These are phyloP conservation scores for Leptographium lundbergii DNA, from an alignment of 2,329 filamentous ascomycete genomes.

Conservation along the genomic window DNA sequence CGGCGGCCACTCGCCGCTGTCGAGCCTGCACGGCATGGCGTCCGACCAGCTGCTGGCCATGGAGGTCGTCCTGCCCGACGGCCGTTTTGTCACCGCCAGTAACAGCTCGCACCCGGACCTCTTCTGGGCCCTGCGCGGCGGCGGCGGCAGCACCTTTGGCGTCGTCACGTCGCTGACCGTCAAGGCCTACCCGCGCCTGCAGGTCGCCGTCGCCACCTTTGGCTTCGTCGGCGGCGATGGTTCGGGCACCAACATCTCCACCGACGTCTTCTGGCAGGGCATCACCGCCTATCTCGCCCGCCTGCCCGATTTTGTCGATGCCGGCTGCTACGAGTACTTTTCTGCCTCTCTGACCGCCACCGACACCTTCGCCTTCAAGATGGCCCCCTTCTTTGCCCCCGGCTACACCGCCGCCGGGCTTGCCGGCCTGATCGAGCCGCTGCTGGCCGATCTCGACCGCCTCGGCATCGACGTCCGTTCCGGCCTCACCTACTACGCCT, in stretches of 20 bases:
- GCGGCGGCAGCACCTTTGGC: conserved; percentile 26
- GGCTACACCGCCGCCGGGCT: conserved; percentile 12
- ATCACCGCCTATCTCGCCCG: conserved; percentile 17
- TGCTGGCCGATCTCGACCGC: conserved; percentile 14
- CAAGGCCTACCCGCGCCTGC: conserved; percentile 9
- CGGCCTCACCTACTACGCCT: conserved; percentile 12
- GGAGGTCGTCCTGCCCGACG: conserved; percentile 34
- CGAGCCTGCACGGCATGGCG: conserved; percentile 34
- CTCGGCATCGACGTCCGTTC: conserved; percentile 13
- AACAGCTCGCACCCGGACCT: conserved; percentile 28
- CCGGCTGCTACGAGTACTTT: conserved; percentile 21
- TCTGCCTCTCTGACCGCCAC: conserved; percentile 11
- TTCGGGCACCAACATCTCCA: conserved; percentile 26
- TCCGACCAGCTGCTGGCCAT: conserved; percentile 35
- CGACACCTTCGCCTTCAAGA: conserved; percentile 14
- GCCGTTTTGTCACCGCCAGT: conserved; percentile 28
- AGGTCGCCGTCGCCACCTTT: conserved; percentile 16
- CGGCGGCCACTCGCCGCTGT: conserved; percentile 42
- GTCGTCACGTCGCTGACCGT: conserved; percentile 20
- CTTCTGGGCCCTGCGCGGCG: conserved; percentile 37
- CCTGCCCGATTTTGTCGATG: conserved; percentile 17
- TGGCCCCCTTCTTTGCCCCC: conserved; percentile 17
- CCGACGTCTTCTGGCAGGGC: conserved; percentile 24
- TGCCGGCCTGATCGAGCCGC: conserved; percentile 12
- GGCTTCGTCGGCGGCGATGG: conserved; percentile 6